Percentiles rank a stretch among this genome's conserved stretches.
These are phyloP conservation scores for Phalaenopsis aphrodite DNA, from an alignment of 106 monocot species.

Conservation along the genomic window DNA sequence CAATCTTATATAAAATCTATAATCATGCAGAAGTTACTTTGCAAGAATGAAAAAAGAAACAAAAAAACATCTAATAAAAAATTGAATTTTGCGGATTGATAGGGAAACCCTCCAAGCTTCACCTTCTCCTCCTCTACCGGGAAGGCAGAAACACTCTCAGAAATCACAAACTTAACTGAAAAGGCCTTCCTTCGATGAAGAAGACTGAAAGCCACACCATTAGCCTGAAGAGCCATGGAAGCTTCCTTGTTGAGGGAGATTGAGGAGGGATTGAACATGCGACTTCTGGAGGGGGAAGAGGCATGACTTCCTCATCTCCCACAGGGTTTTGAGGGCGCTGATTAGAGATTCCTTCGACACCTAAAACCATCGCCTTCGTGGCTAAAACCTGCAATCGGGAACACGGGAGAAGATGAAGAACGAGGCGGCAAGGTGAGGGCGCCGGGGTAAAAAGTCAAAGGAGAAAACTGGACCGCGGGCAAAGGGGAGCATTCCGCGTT, in stretches of 20 bases:
- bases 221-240: slow-evolving; percentile 50
- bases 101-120: slow-evolving; percentile 47
- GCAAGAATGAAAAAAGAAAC: not conserved
- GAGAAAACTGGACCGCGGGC: too few relatives aligned
- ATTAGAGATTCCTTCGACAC: too few relatives aligned
- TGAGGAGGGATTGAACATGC: too few relatives aligned
- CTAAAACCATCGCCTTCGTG: too few relatives aligned
- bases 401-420: too few relatives aligned
- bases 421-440: too few relatives aligned
- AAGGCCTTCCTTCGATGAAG: slow-evolving; percentile 15
- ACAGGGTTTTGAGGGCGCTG: too few relatives aligned
- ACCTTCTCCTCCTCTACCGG: slow-evolving; percentile 46
- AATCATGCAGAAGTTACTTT: not conserved
- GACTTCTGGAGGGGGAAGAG: too few relatives aligned
- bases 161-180: slow-evolving; percentile 22
- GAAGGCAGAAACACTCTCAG: slow-evolving; percentile 15
- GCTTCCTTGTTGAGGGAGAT: not conserved
- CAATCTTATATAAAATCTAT: not conserved
- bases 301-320: too few relatives aligned
- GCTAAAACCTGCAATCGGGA: too few relatives aligned
- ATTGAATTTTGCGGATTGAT: not conserved
- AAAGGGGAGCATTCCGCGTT: too few relatives aligned
- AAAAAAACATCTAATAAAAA: not conserved
- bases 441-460: too few relatives aligned
- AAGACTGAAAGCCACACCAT: slow-evolving; percentile 21